Conservation (phyloP, 306 rosid genomes). For the Malus sylvestris region DNA sequence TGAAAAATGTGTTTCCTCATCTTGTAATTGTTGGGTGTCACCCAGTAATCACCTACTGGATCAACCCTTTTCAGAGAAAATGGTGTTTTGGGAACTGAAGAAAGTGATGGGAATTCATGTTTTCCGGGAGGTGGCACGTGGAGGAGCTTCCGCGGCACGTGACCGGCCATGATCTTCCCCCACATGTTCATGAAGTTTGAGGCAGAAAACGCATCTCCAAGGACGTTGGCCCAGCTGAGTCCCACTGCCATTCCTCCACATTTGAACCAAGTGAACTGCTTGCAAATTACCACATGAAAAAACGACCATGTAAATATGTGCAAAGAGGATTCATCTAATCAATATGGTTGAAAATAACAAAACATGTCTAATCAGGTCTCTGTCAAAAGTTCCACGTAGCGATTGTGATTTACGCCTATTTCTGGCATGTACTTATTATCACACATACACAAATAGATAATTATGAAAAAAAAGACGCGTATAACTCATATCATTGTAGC, state of each 20-base stretch:
- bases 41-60: conserved; percentile 38
- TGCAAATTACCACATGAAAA: neutral
- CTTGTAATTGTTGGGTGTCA: conserved; percentile 16
- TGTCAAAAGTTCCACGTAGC: neutral
- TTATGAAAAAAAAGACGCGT: neutral
- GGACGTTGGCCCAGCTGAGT: conserved; percentile 77
- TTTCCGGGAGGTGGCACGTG: conserved; percentile 4
- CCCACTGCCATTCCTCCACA: conserved; percentile 77
- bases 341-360: no score
- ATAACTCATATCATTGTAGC: neutral
- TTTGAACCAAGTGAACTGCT: conserved; percentile 62
- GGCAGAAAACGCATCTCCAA: conserved; percentile 74
- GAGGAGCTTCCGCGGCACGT: conserved; percentile 23
- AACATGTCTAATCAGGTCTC: neutral
- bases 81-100: conserved; percentile 18
- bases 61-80: conserved; percentile 24
- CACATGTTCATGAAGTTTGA: conserved; percentile 44
- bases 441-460: neutral
- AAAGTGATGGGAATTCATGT: conserved; percentile 1
- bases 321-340: neutral
- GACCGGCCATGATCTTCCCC: conserved; percentile 42
- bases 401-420: neutral
- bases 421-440: neutral
- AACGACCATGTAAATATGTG: neutral
- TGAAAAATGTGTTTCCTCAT: conserved; percentile 43